Conservation (phyloP, 805 yeast species). For the Yarrowia alimentaria region DNA sequence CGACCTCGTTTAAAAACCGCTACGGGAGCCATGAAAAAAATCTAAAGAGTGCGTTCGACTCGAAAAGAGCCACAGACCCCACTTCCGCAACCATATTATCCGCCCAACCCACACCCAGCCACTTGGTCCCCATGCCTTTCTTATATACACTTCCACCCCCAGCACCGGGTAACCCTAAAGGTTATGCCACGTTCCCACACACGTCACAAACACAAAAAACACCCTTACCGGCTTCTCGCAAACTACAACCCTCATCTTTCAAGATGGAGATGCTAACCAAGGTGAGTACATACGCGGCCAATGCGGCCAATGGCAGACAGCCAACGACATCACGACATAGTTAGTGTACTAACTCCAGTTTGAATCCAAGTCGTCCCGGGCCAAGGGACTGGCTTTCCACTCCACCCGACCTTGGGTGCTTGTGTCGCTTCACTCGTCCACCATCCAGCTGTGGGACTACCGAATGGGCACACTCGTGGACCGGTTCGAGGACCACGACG, state of each 20-base stretch:
- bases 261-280: constrained; percentile 28
- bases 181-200: constrained; percentile 24
- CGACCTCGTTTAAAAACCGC: too few species aligned
- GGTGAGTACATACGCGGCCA: too few species aligned
- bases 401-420: constrained; percentile 94
- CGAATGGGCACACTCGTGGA: constrained; percentile 98
- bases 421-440: constrained; percentile 93
- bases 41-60: too few species aligned
- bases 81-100: too few species aligned
- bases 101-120: too few species aligned
- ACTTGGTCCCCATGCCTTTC: too few species aligned
- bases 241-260: constrained; percentile 10
- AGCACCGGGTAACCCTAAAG: background rate
- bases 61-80: too few species aligned
- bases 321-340: background rate
- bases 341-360: constrained; percentile 49
- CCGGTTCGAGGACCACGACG: constrained; percentile 96
- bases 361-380: constrained; percentile 96
- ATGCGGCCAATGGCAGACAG: too few species aligned
- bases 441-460: constrained; percentile 99
- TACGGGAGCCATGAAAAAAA: too few species aligned
- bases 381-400: constrained; percentile 96
- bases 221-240: too few species aligned
- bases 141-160: background rate
- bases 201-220: constrained; percentile 18